phyloP scores from a whole-genome alignment of 148 eudicot genomes.

The Rhododendron vialii region DNA sequence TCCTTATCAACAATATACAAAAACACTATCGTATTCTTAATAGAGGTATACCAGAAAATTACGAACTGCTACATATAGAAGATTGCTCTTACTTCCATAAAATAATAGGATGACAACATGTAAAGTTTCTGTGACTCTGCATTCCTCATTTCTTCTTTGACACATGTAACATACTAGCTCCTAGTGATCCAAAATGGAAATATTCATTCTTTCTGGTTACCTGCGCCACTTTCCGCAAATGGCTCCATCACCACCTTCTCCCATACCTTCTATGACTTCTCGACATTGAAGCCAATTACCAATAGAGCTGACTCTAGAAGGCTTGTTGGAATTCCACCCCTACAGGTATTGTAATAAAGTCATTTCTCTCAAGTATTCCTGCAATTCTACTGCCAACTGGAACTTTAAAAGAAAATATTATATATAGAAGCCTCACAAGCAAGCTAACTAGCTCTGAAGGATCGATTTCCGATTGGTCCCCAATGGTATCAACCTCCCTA shows the following conservation, averaged over 20 bases:
- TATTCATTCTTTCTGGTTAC: conserved; percentile 27
- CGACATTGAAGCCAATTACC: conserved; percentile 96
- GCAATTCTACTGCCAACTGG: conserved; percentile 5
- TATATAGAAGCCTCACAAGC: conserved; percentile 40
- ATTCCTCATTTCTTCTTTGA: background rate
- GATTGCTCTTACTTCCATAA: background rate
- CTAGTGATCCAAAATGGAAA: background rate
- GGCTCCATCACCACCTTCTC: conserved; percentile 58
- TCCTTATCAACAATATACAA: background rate
- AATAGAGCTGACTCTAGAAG: conserved; percentile 45
- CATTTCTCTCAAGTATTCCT: conserved; percentile 6
- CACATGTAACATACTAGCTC: background rate
- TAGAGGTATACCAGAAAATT: background rate
- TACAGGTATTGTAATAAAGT: conserved; percentile 21
- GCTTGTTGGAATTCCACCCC: conserved; percentile 38
- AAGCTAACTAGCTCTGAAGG: conserved; percentile 24
- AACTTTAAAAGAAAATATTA: background rate
- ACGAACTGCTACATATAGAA: background rate
- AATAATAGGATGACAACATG: background rate
- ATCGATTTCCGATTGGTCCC: conserved; percentile 45
- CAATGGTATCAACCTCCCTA: conserved; percentile 46
- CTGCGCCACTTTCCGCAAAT: conserved; percentile 98
- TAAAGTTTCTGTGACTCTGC: background rate
- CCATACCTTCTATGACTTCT: conserved; percentile 48
- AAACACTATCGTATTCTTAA: background rate